A percentile compares a stretch with the other conserved stretches of the same genome.
phyloP scores from a whole-genome alignment of 345 rosid genomes.

The Conringia planisiliqua region DNA sequence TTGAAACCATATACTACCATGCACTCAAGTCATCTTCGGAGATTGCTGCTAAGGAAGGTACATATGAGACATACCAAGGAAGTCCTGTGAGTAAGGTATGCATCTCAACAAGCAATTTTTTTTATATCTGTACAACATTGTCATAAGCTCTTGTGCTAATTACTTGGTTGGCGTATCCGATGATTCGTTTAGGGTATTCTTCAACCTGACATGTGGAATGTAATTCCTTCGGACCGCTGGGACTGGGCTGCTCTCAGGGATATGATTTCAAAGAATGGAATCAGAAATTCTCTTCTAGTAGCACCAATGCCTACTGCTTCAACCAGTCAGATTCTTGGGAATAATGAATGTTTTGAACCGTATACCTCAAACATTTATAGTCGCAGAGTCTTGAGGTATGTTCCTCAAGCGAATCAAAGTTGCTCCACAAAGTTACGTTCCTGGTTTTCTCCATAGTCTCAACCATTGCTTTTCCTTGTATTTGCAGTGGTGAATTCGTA shows the following conservation, averaged over 20 bases:
- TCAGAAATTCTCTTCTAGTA: conserved; percentile 72
- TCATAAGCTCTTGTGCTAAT: background rate
- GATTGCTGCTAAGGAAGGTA: conserved; percentile 63
- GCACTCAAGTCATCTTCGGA: conserved; percentile 73
- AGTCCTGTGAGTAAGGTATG: conserved; percentile 95
- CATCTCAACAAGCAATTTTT: background rate
- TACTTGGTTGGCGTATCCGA: background rate
- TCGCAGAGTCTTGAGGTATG: conserved; percentile 71
- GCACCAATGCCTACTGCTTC: conserved; percentile 91
- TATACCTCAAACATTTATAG: conserved; percentile 80
- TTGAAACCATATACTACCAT: conserved; percentile 89
- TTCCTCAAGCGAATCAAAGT: background rate
- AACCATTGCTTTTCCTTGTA: background rate
- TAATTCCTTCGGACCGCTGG: conserved; percentile 31
- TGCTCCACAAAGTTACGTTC: background rate
- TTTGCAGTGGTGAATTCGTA: conserved; percentile 81
- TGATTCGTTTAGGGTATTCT: conserved; percentile 26
- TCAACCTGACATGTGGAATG: conserved; percentile 37
- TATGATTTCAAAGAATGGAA: conserved; percentile 57
- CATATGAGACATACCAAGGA: conserved; percentile 76
- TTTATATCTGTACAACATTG: background rate
- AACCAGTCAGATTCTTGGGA: conserved; percentile 91
- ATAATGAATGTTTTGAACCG: conserved; percentile 82
- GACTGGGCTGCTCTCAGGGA: conserved; percentile 41
- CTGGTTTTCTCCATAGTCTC: background rate